Conservation (phyloP, 73 alveolate genomes). For the Tetrahymena malaccensis region DNA sequence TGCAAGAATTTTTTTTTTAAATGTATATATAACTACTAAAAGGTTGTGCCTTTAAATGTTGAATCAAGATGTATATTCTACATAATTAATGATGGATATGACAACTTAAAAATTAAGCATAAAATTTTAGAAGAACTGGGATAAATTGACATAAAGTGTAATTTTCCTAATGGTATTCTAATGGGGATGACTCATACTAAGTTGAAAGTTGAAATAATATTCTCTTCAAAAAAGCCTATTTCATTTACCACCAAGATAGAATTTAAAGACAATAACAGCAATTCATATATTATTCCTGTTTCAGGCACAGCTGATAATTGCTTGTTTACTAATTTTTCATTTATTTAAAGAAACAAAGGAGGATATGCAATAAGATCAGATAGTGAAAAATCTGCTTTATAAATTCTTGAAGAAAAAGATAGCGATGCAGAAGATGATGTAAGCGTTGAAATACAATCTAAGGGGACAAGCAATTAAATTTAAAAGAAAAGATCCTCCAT, state of each 20-base stretch:
- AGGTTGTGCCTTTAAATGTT: slow-evolving; percentile 82
- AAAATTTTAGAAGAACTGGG: slow-evolving; percentile 78
- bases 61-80: slow-evolving; percentile 78
- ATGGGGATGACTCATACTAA: slow-evolving; percentile 78
- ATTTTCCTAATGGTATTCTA: slow-evolving; percentile 78
- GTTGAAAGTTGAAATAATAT: slow-evolving; percentile 81
- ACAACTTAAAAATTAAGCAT: slow-evolving; percentile 83
- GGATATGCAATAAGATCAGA: slow-evolving; percentile 62
- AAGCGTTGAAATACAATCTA: not conserved
- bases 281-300: slow-evolving; percentile 74
- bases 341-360: slow-evolving; percentile 71
- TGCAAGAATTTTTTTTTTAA: not conserved
- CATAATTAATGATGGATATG: slow-evolving; percentile 94
- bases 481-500: not conserved
- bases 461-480: not conserved
- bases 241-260: slow-evolving; percentile 94
- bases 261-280: slow-evolving; percentile 90
- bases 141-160: slow-evolving; percentile 53
- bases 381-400: slow-evolving; percentile 45
- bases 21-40: not conserved
- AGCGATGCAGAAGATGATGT: slow-evolving; percentile 67
- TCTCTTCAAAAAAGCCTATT: slow-evolving; percentile 82
- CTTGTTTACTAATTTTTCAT: slow-evolving; percentile 76
- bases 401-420: slow-evolving; percentile 58
- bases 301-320: slow-evolving; percentile 97